Evolutionary conservation across 2,329 filamentous ascomycete genomes (phyloP).

Genomic region (Monosporascus sp.): DNA sequence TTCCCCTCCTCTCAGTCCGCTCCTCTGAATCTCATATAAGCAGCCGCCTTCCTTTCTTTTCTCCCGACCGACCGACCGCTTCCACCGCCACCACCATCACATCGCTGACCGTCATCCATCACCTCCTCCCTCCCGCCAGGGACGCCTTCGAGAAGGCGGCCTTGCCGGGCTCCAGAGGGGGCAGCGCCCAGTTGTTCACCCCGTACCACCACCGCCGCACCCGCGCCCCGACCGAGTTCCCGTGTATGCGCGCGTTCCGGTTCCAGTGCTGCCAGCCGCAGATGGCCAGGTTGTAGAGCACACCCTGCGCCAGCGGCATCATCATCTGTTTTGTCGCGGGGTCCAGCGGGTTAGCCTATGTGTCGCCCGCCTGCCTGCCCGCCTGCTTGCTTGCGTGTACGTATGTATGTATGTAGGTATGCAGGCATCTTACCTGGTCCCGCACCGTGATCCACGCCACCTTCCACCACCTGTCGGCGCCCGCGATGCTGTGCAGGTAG

Average conservation of each 20-base stretch:
- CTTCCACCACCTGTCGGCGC: conserved; percentile 72
- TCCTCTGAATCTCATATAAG: too few relatives aligned
- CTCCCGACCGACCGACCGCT: too few relatives aligned
- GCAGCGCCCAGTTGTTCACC: conserved; percentile 84
- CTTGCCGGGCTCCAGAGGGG: conserved; percentile 22
- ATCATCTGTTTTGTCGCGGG: conserved; percentile 51
- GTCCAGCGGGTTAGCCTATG: not conserved
- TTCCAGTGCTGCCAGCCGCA: conserved; percentile 92
- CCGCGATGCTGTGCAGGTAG: conserved; percentile 83
- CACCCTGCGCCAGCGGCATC: conserved; percentile 81
- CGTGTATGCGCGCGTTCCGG: conserved; percentile 67
- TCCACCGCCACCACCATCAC: not conserved
- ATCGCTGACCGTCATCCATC: not conserved
- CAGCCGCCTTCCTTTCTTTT: too few relatives aligned
- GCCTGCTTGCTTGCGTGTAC: not conserved
- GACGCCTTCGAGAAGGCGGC: not conserved
- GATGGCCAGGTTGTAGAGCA: conserved; percentile 80
- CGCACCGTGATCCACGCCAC: conserved; percentile 78
- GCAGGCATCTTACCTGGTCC: conserved; percentile 65
- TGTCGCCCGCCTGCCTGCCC: not conserved
- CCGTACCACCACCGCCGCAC: conserved; percentile 90
- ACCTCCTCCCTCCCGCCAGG: not conserved
- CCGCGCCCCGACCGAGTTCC: conserved; percentile 68
- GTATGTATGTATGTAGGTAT: not conserved
- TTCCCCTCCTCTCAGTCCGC: too few relatives aligned